phyloP scores from a whole-genome alignment of 2,329 filamentous ascomycete species.

The Cylindrodendrum hubeiense region DNA sequence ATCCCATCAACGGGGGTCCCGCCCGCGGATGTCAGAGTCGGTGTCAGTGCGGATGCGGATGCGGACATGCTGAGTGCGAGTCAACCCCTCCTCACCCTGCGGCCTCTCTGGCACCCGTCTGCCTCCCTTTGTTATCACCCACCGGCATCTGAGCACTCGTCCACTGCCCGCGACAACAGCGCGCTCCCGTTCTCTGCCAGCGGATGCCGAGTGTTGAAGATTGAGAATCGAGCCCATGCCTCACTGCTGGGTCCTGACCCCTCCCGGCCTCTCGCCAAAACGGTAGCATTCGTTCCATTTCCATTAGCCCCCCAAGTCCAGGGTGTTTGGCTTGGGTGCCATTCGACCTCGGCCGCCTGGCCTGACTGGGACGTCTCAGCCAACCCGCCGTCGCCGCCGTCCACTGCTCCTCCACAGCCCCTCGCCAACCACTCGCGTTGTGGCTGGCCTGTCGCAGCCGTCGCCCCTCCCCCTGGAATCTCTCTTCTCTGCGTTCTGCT shows the following conservation, averaged over 20 bases:
- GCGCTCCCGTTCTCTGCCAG: neutral
- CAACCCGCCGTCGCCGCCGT: conserved; percentile 20
- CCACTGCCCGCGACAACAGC: neutral
- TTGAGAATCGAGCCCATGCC: neutral
- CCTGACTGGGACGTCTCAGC: conserved; percentile 21
- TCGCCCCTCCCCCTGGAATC: conserved; percentile 17
- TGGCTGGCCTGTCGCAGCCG: conserved; percentile 23
- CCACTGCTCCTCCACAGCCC: neutral
- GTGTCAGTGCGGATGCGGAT: conserved; percentile 12
- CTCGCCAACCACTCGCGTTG: conserved; percentile 23
- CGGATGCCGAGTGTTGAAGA: neutral
- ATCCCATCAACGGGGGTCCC: neutral
- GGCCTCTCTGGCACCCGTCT: neutral
- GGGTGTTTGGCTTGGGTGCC: neutral
- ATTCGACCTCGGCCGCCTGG: conserved; percentile 20
- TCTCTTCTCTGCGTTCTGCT: conserved; percentile 14
- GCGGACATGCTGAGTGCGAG: conserved; percentile 15
- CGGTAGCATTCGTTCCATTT: conserved; percentile 20
- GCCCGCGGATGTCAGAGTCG: neutral
- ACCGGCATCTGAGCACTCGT: neutral
- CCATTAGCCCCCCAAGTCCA: neutral
- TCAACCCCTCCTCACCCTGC: conserved; percentile 17
- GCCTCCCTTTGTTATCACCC: neutral
- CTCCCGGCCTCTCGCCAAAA: neutral
- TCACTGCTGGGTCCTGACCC: neutral